Evolutionary conservation across 2,329 filamentous ascomycete genomes (phyloP).

Genomic region (Nothomitra cinnamomea): DNA sequence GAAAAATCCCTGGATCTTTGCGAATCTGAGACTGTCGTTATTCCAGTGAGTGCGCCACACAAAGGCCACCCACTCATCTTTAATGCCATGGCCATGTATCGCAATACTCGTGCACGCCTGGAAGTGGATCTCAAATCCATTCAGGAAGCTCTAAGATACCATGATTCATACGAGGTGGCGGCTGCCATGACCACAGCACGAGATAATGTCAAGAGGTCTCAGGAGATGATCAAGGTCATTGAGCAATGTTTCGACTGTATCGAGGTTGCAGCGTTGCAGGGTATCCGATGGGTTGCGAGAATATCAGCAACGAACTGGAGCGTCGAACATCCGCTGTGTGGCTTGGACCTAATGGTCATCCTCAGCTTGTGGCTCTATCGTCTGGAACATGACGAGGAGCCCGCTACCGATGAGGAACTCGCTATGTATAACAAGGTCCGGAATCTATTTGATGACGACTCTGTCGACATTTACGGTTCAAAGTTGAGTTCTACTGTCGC

Average conservation of each 20-base stretch:
- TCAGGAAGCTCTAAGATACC: constrained; percentile 90
- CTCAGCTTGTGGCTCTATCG: constrained; percentile 96
- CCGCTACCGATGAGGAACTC: constrained; percentile 65
- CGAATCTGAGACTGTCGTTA: constrained; percentile 78
- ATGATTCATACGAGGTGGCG: constrained; percentile 92
- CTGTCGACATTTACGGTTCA: constrained; percentile 61
- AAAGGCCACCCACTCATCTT: constrained; percentile 93
- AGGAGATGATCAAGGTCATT: constrained; percentile 97
- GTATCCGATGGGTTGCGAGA: constrained; percentile 93
- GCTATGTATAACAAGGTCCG: constrained; percentile 88
- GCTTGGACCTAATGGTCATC: constrained; percentile 94
- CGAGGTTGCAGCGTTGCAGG: constrained; percentile 84
- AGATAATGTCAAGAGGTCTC: constrained; percentile 83
- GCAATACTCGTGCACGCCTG: constrained; percentile 79
- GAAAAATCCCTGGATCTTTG: constrained; percentile 89
- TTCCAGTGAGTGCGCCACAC: constrained; percentile 83
- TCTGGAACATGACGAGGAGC: constrained; percentile 96
- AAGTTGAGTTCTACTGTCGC: constrained; percentile 93
- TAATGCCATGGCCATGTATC: constrained; percentile 94
- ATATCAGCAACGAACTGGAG: constrained; percentile 98
- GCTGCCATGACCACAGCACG: constrained; percentile 90
- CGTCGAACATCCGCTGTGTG: constrained; percentile 90
- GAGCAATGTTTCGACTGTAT: constrained; percentile 96
- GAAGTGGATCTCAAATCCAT: constrained; percentile 93
- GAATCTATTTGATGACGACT: constrained; percentile 78